Evolutionary conservation across 1,139 yeast species (phyloP).

Genomic region (Martiniozyma asiatica): DNA sequence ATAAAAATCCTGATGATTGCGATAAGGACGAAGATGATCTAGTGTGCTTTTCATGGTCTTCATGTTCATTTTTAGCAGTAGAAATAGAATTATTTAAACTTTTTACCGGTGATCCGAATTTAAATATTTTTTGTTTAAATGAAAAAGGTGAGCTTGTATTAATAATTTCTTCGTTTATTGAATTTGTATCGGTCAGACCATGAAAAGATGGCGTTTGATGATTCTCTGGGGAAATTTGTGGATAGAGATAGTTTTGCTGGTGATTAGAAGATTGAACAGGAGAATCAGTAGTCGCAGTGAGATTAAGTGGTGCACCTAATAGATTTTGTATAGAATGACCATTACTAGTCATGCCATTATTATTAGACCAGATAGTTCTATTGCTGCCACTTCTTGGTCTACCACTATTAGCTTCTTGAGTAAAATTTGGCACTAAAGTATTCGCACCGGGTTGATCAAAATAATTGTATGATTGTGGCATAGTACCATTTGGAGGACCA

Average conservation of each 20-base stretch:
- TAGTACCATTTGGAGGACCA: constrained; percentile 1
- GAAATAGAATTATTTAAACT: constrained; percentile 14
- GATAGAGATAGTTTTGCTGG: neutral
- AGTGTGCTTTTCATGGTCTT: constrained; percentile 5
- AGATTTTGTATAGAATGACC: constrained; percentile 1
- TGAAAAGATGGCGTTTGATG: too few relatives aligned
- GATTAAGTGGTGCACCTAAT: constrained; percentile 1
- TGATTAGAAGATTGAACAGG: too few relatives aligned
- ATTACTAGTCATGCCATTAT: too few relatives aligned
- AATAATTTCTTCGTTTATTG: constrained; percentile 1
- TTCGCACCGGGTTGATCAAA: too few relatives aligned
- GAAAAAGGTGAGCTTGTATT: constrained; percentile 19
- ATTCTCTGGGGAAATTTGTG: neutral
- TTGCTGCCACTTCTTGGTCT: constrained; percentile 2
- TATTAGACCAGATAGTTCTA: constrained; percentile 5
- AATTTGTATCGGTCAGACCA: neutral
- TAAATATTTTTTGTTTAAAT: constrained; percentile 18
- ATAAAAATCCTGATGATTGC: constrained; percentile 6
- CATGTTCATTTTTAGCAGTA: constrained; percentile 14
- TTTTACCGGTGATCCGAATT: constrained; percentile 23
- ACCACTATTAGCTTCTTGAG: neutral
- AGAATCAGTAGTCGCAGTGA: neutral
- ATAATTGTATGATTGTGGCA: too few relatives aligned
- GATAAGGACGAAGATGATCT: constrained; percentile 1
- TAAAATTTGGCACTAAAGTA: neutral